phyloP scores from a whole-genome alignment of 2,329 filamentous ascomycete genomes.

The Bipolaris gigantea region DNA sequence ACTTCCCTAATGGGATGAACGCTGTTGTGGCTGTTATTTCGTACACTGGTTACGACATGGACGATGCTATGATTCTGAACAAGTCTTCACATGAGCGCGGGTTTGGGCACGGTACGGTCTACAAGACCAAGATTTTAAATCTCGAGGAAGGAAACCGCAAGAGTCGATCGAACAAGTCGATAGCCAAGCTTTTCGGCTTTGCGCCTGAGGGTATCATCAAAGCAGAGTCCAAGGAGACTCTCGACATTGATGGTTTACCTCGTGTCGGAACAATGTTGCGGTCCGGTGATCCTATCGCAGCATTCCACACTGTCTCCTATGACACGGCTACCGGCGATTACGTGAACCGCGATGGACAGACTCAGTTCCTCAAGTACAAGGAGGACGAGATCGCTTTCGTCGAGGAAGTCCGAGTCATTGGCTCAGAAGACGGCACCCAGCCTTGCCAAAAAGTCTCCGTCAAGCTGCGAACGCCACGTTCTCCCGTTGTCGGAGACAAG shows the following conservation, averaged over 20 bases:
- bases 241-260: slow-evolving; percentile 88
- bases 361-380: slow-evolving; percentile 92
- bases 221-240: slow-evolving; percentile 67
- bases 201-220: slow-evolving; percentile 75
- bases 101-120: slow-evolving; percentile 93
- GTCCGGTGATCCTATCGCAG: slow-evolving; percentile 82
- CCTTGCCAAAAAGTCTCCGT: slow-evolving; percentile 86
- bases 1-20: slow-evolving; percentile 96
- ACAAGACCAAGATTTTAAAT: slow-evolving; percentile 93
- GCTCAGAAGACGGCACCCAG: slow-evolving; percentile 79
- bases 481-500: slow-evolving; percentile 95
- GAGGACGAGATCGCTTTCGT: slow-evolving; percentile 85
- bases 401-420: slow-evolving; percentile 89
- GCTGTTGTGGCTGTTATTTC: slow-evolving; percentile 96
- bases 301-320: slow-evolving; percentile 83
- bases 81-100: slow-evolving; percentile 95
- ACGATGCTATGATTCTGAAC: slow-evolving; percentile 99
- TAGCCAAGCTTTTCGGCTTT: slow-evolving; percentile 88
- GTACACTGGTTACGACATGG: slow-evolving; percentile 99
- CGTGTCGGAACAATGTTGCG: slow-evolving; percentile 75
- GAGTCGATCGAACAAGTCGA: slow-evolving; percentile 65
- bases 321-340: slow-evolving; percentile 73
- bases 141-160: slow-evolving; percentile 76
- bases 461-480: slow-evolving; percentile 88
- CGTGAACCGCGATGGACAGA: slow-evolving; percentile 82